A percentile compares a stretch with the other conserved stretches of the same genome.
phyloP scores from a whole-genome alignment of 192 early-diverging fungal genomes.

The Coemansia sp. region DNA sequence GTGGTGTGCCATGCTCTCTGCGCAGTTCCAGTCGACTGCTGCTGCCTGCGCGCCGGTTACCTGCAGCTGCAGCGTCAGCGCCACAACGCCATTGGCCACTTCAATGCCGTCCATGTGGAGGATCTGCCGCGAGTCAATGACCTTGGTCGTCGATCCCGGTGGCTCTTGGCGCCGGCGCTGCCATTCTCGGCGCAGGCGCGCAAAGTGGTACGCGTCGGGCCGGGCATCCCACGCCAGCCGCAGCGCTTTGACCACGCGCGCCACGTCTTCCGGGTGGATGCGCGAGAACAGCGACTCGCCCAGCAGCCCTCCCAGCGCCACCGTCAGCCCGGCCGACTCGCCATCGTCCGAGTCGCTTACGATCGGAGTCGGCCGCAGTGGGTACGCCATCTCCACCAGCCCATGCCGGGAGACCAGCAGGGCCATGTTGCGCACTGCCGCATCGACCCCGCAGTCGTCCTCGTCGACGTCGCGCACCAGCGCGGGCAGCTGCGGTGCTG shows the following conservation, averaged over 20 bases:
- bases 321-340: constrained; percentile 21
- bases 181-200: constrained; percentile 54
- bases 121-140: constrained; percentile 15
- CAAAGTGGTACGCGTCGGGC: constrained; percentile 51
- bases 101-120: constrained; percentile 45
- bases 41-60: constrained; percentile 18
- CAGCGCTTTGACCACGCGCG: constrained; percentile 48
- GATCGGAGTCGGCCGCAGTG: constrained; percentile 35
- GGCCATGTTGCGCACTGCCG: constrained; percentile 37
- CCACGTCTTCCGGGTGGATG: constrained; percentile 52
- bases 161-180: constrained; percentile 38
- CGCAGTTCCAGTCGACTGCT: constrained; percentile 35
- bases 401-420: constrained; percentile 55
- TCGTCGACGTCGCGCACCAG: constrained; percentile 10
- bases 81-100: constrained; percentile 49
- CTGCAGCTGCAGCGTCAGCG: constrained; percentile 49
- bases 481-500: constrained; percentile 39
- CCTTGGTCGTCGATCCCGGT: neutral
- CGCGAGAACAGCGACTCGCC: constrained; percentile 54
- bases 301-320: constrained; percentile 40
- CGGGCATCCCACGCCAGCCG: constrained; percentile 52
- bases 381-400: constrained; percentile 54
- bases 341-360: constrained; percentile 14
- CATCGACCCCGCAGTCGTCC: constrained; percentile 8
- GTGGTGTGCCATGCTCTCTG: constrained; percentile 41